phyloP scores from a whole-genome alignment of 176 grass and related monocot species.

The Aegilops tauschii region DNA sequence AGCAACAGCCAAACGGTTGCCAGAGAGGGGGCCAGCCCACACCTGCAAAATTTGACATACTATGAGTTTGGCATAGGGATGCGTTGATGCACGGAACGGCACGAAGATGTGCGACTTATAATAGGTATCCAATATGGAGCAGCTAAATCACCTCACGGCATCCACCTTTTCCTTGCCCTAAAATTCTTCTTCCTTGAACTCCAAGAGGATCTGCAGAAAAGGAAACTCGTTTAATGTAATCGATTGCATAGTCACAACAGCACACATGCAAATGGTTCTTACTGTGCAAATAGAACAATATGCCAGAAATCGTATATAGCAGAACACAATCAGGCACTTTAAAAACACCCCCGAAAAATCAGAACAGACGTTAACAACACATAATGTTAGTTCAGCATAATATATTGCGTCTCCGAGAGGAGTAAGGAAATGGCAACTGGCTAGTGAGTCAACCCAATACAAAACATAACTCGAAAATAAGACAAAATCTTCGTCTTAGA shows the following conservation, averaged over 20 bases:
- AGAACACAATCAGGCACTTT: background rate
- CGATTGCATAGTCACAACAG: background rate
- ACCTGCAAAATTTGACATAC: constrained; percentile 53
- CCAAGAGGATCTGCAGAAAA: constrained; percentile 83
- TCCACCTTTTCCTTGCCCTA: constrained; percentile 52
- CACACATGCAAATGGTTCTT: background rate
- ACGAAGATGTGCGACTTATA: background rate
- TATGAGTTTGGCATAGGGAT: background rate
- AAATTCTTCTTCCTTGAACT: constrained; percentile 85
- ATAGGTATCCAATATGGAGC: background rate
- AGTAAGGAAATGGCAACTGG: background rate
- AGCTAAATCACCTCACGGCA: constrained; percentile 64
- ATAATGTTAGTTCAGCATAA: background rate
- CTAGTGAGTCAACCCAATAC: background rate
- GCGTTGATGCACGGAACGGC: background rate
- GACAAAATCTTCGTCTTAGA: background rate
- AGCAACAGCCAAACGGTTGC: constrained; percentile 52
- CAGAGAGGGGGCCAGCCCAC: constrained; percentile 84
- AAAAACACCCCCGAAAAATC: background rate
- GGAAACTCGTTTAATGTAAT: constrained; percentile 13
- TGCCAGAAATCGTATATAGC: background rate
- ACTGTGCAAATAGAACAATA: background rate
- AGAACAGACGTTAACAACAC: background rate
- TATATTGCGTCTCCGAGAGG: background rate
- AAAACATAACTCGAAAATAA: background rate